Percentiles rank a stretch among this genome's conserved stretches.
Conservation (phyloP, 2,329 filamentous ascomycete species). For the Paraphoma sp. region DNA sequence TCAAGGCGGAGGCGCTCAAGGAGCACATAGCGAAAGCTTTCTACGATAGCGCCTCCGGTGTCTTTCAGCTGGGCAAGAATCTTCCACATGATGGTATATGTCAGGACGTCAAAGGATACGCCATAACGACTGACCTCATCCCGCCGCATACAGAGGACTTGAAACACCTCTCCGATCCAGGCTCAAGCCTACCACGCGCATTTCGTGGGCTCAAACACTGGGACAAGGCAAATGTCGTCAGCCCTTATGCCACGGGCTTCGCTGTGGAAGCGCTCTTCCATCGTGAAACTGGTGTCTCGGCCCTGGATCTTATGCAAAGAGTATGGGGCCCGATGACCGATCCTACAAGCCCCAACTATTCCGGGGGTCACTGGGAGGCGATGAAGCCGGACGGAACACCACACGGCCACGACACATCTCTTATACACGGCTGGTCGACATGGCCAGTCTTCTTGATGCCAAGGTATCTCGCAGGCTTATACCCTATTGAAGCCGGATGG, state of each 20-base stretch:
- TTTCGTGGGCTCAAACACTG: slow-evolving; percentile 11
- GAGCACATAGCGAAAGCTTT: neutral
- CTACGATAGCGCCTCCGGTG: neutral
- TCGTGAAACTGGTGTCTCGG: neutral
- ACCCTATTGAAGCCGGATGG: slow-evolving; percentile 11
- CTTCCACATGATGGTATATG: slow-evolving; percentile 7
- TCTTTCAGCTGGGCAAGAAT: slow-evolving; percentile 1
- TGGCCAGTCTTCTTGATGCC: slow-evolving; percentile 17
- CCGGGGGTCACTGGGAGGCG: slow-evolving; percentile 12
- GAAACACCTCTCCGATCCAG: slow-evolving; percentile 2
- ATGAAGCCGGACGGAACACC: slow-evolving; percentile 13
- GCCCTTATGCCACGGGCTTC: slow-evolving; percentile 10
- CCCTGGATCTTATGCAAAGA: slow-evolving; percentile 6
- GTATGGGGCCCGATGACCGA: slow-evolving; percentile 13
- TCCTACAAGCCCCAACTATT: slow-evolving; percentile 4
- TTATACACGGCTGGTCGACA: slow-evolving; percentile 15
- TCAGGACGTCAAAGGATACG: slow-evolving; percentile 11
- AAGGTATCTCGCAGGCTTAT: slow-evolving; percentile 10
- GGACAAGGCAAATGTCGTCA: slow-evolving; percentile 7
- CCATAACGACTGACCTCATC: slow-evolving; percentile 1
- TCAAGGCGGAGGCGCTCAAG: neutral
- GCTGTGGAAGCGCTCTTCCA: slow-evolving; percentile 11
- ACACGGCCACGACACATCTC: slow-evolving; percentile 10
- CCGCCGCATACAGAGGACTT: slow-evolving; percentile 2
- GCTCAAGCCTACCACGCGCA: slow-evolving; percentile 1